phyloP scores from a whole-genome alignment of 768 basidiomycete genomes.

The Psilocybe subaeruginosa region DNA sequence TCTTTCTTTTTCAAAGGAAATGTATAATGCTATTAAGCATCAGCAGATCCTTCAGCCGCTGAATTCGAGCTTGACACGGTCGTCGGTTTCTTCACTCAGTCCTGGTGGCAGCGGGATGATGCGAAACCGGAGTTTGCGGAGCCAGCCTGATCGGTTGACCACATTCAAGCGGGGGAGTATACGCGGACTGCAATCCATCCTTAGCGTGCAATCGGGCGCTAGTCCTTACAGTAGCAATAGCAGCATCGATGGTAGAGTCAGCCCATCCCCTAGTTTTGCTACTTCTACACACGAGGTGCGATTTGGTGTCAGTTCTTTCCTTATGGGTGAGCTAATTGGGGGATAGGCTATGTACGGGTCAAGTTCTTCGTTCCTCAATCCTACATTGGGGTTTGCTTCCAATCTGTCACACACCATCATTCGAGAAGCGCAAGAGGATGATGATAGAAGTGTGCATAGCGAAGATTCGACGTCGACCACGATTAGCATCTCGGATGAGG shows the following conservation, averaged over 20 bases:
- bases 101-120: constrained; percentile 52
- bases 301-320: not conserved
- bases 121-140: constrained; percentile 75
- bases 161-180: constrained; percentile 92
- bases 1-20: constrained; percentile 59
- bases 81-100: constrained; percentile 59
- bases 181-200: constrained; percentile 81
- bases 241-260: constrained; percentile 86
- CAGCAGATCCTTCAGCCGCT: constrained; percentile 90
- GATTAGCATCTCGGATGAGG: constrained; percentile 92
- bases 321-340: constrained; percentile 5
- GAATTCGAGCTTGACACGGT: constrained; percentile 45
- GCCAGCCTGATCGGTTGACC: constrained; percentile 69
- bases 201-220: constrained; percentile 61
- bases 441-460: constrained; percentile 71
- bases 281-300: constrained; percentile 85
- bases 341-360: constrained; percentile 61
- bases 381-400: constrained; percentile 94
- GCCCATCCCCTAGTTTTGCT: constrained; percentile 93
- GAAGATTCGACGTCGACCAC: constrained; percentile 67
- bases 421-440: constrained; percentile 90
- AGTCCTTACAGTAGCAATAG: constrained; percentile 88
- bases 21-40: constrained; percentile 89
- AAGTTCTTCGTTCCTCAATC: constrained; percentile 72
- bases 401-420: constrained; percentile 97